Base-by-base conservation (phyloP, 2,329 filamentous ascomycete genomes). In the Colletotrichum tanaceti region DNA sequence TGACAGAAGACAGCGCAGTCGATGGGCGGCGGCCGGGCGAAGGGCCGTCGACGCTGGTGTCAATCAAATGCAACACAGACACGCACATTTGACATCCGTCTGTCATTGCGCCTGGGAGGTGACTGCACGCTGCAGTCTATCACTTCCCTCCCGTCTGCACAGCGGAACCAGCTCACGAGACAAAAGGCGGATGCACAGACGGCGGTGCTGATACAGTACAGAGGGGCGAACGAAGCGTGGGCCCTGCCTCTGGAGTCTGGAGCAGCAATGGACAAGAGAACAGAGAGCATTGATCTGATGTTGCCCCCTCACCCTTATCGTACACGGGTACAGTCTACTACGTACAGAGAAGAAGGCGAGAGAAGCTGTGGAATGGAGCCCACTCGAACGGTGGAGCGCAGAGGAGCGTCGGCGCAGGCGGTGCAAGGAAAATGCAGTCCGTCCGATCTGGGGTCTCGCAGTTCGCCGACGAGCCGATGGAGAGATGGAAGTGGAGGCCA, bases 381-480 rank as follows among this genome's bases (percentile, higher is more conserved):
- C 32, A 58, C 38, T 13, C n/a, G n/a, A 57, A 44, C 28, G 54
- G 39, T 55, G 41, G 20, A n/a, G n/a, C n/a, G n/a, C n/a, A n/a
- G 41, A 22, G 10, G 22, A n/a, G 35, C 32, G 20, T 28, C 20
- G 38, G 9, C 11, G 44, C 3, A 53, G 20, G 41, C 24, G 53
- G 53, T 49, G 22, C 50, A 38, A 46, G n/a, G 43, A 41, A 35
- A 32, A 38, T 24, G 58, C 47, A 39, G 55, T 49, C 65, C 65
- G 55, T 68, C 65, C 49, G 43, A 60, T 65, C 61, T 60, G 44
- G 55, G 62, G 53, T 38, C 65, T 65, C 62, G 65, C 62, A 68
- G 65, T 68, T 68, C 55, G 65, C 62, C 65, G 65, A 68, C 24
- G 62, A 65, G 65, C 54, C 65, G 62, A 65, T 24, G 20, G 28